Evolutionary conservation across 441 rosid genomes (phyloP), one percentile per base, ranked within the genome.

Genomic region (Populus hybrid): DNA sequence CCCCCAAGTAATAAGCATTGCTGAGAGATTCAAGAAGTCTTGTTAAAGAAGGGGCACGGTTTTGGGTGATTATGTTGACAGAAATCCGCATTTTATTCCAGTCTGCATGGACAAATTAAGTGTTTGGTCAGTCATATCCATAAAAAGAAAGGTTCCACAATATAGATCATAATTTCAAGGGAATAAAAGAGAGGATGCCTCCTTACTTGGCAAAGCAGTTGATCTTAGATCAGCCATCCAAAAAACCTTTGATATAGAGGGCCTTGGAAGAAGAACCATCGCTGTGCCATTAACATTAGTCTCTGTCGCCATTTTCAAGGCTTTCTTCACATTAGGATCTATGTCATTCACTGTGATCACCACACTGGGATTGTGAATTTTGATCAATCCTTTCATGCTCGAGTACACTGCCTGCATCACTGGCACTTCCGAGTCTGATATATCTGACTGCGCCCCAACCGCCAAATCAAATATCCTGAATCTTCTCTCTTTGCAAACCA

Each of bases 181-280:
- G 26, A 34, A 73, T 21, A 57, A 75, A 75, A 57, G 30, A 50
- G 5, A 38, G 74, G 8, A 23, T 32, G 61, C 24, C 8, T 46
- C 71, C 95, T 90, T 92, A 95, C 99, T 87, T 79, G 99, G 95
- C 86, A 95, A 82, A 78, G 99, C 93, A 35, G 98, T 90, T 79
- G 99, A 82, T 88, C 97, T 89, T n/a, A 95, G 88, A 86, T 94
- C 97, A 81, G 99, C 93, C 99, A 94, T 95, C 99, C 99, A 95
- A 9, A 95, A 88, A 86, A 90, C 97, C 85, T 92, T 94, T 6
- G 95, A 70, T 71, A 95, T 84, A 32, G 97, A 90, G 70, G 87
- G 84, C 82, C 89, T 87, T 0, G 98, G 99, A 50, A 94, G 83
- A 78, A 88, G 88, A 76, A 95, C 88, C 67, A 94, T 69, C 0